Conservation (phyloP, 2,329 filamentous ascomycete genomes). For the Aspergillus quadricinctus region DNA sequence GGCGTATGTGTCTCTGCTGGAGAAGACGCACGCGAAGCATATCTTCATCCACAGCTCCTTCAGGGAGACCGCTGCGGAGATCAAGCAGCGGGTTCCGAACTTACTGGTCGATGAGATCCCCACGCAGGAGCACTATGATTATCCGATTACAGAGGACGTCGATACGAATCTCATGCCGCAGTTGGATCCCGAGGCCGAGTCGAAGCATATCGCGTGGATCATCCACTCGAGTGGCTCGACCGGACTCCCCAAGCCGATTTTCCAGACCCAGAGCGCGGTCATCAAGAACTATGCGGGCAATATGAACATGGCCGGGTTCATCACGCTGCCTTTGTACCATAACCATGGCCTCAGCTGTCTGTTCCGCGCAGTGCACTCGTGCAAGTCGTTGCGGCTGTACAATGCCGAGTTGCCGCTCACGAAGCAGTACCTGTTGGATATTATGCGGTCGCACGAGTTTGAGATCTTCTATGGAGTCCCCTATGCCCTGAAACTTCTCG, state of each 20-base stretch:
- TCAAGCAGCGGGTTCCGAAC: constrained; percentile 16
- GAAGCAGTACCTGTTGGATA: constrained; percentile 43
- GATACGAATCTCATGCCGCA: constrained; percentile 19
- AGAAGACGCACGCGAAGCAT: constrained; percentile 38
- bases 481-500: constrained; percentile 60
- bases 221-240: constrained; percentile 56
- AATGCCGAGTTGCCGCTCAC: constrained; percentile 56
- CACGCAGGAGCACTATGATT: constrained; percentile 17
- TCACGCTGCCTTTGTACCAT: constrained; percentile 57
- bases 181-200: constrained; percentile 24
- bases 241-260: constrained; percentile 61
- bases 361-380: constrained; percentile 50
- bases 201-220: constrained; percentile 39
- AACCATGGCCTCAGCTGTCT: constrained; percentile 55
- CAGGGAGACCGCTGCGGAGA: constrained; percentile 16
- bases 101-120: constrained; percentile 27
- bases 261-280: constrained; percentile 50
- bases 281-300: constrained; percentile 47
- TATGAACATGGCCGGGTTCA: constrained; percentile 48
- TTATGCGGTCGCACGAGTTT: constrained; percentile 41
- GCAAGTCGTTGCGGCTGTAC: constrained; percentile 51
- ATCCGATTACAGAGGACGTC: constrained; percentile 9
- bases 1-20: constrained; percentile 48
- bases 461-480: constrained; percentile 60
- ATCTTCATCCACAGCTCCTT: constrained; percentile 29